These are phyloP conservation scores for Fusarium lyarnte DNA, from an alignment of 2,329 filamentous ascomycete species.

Conservation along the genomic window DNA sequence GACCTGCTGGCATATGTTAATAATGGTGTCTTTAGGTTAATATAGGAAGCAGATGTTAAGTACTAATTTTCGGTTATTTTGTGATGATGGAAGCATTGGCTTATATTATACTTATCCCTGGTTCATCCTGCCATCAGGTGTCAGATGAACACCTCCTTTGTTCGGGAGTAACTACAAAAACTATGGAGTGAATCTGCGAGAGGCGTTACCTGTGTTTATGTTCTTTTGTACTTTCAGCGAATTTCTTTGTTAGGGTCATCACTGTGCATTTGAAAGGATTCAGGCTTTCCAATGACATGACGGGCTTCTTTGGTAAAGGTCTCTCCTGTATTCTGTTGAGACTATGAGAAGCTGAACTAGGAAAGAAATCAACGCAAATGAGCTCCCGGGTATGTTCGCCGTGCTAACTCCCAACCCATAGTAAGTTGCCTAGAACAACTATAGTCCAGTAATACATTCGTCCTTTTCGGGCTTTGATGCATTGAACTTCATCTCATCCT, in stretches of 20 bases:
- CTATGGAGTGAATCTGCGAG: not conserved
- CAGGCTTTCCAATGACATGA: not conserved
- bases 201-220: not conserved
- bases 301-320: no score
- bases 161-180: not conserved
- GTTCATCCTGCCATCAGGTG: not conserved
- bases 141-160: not conserved
- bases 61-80: not conserved
- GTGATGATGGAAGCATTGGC: not conserved
- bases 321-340: not conserved
- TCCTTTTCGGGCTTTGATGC: not conserved
- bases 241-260: not conserved
- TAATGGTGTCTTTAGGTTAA: not conserved
- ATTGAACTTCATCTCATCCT: not conserved
- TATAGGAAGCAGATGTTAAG: not conserved
- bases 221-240: not conserved
- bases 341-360: not conserved
- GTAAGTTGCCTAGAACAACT: not conserved
- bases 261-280: not conserved
- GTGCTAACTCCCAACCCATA: not conserved
- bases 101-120: not conserved
- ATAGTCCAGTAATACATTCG: not conserved
- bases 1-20: conserved; percentile 38
- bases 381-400: not conserved
- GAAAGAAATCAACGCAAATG: no score